Base-by-base conservation (phyloP, 805 yeast species). In the Starmerella lactis-condensi region DNA sequence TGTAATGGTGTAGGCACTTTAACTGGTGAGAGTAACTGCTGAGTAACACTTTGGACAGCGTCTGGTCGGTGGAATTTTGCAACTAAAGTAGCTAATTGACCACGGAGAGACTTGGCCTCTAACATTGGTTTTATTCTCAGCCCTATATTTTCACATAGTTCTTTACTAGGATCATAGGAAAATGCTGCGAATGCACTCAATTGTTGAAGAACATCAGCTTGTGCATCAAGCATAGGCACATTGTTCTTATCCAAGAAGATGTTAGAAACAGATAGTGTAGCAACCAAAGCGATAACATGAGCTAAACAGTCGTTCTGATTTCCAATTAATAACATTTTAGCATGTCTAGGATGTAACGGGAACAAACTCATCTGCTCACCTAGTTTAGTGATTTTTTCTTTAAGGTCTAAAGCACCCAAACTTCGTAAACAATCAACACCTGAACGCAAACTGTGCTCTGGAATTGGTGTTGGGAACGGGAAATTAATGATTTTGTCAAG, bases 401-500 rank as follows among this genome's bases (percentile, higher is more conserved):
- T 58, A 7, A 53, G 52, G 36, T 64, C 65, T 37, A 89, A 54
- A 0, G 96, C 98, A 7, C 94, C 94, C 19, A 89, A 53, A 40
- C 68, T 65, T 26, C 67, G 63, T 34, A 89, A 59, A 10, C 81
- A 48, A 34, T 62, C 64, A 38, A 79, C 73, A 0, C 94, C 91
- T 33, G 63, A 68, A 2, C 50, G 52, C 24, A 89, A 56, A 21
- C 75, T 58, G 0, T 30, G 28, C 32, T 74, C 56, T 31, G 73
- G 76, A 0, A 96, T 95, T 2, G 93, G 78, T 0, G 96, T 83
- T 4, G 96, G 93, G 56, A 89, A 89, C 22, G 98, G 98, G 59
- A 89, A 89, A 46, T 89, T 85, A 15, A 71, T 58, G 22, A 89
- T 74, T 32, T 76, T 77, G 50, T 78, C 89, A 38, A 89, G 83